phyloP scores from a whole-genome alignment of 345 rosid species.

The Excoecaria agallocha region DNA sequence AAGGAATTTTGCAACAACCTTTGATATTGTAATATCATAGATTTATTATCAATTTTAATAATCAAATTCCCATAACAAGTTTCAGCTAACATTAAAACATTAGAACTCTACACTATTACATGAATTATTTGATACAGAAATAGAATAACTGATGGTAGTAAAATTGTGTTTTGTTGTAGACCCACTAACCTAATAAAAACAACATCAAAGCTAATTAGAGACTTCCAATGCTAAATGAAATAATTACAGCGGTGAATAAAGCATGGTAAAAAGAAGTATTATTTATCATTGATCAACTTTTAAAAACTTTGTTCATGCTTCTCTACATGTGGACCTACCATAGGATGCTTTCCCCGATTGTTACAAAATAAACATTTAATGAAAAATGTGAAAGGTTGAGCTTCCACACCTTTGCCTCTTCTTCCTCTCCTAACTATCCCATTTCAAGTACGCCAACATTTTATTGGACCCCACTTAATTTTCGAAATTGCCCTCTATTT shows the following conservation, averaged over 20 bases:
- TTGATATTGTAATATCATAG: too few species aligned
- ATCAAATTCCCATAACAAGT: too few species aligned
- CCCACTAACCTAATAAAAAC: neutral
- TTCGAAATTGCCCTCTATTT: neutral
- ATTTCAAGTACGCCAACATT: constrained; percentile 10
- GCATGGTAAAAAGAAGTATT: too few species aligned
- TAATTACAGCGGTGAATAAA: neutral
- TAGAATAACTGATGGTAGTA: too few species aligned
- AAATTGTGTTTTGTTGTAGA: neutral
- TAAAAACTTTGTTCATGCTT: neutral
- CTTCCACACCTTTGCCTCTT: neutral
- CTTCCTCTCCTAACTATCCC: neutral
- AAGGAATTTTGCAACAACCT: neutral
- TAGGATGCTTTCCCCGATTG: constrained; percentile 12
- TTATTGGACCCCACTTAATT: constrained; percentile 12
- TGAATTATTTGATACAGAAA: too few species aligned
- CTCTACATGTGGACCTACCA: constrained; percentile 7
- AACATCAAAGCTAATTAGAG: neutral
- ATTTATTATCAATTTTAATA: too few species aligned
- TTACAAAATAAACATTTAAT: constrained; percentile 1
- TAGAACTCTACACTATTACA: too few species aligned
- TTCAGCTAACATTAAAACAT: too few species aligned
- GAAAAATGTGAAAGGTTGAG: neutral
- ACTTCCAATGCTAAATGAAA: constrained; percentile 4
- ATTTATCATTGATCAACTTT: neutral